Evolutionary conservation across 208 protist species (phyloP).

Genomic region (Acanthamoeba sp.): DNA sequence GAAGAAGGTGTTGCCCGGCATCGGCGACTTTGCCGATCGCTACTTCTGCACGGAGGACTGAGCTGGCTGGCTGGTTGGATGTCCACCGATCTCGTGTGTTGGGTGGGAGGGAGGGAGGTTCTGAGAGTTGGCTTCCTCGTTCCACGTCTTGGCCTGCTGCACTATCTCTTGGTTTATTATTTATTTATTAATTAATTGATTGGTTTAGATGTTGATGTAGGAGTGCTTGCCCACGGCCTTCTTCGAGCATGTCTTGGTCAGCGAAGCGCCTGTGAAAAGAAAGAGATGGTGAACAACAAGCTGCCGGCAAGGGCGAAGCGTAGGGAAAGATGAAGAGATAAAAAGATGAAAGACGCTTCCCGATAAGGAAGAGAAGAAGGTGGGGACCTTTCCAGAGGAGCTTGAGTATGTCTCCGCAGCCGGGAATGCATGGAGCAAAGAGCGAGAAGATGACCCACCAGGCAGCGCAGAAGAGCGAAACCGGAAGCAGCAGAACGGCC

Average conservation of each 20-base stretch:
- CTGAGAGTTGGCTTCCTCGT: too few species aligned
- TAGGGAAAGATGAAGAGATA: neutral
- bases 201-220: neutral
- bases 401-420: neutral
- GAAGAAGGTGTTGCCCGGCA: conserved; percentile 22
- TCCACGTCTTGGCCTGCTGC: too few species aligned
- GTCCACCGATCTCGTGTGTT: too few species aligned
- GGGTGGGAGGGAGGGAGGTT: too few species aligned
- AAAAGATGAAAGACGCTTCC: neutral
- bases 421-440: conserved; percentile 27
- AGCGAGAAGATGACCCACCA: conserved; percentile 45
- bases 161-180: too few species aligned
- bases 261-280: neutral
- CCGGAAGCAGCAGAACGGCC: neutral
- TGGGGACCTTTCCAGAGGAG: conserved; percentile 1
- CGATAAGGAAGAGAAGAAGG: neutral
- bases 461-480: conserved; percentile 14
- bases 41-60: conserved; percentile 37
- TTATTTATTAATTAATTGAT: too few species aligned
- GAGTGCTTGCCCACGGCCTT: conserved; percentile 27
- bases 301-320: neutral
- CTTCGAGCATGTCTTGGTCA: conserved; percentile 32
- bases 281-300: neutral
- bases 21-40: conserved; percentile 27
- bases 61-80: too few species aligned